Base-by-base conservation (phyloP, 768 basidiomycete genomes). In the Boletus insuetus region DNA sequence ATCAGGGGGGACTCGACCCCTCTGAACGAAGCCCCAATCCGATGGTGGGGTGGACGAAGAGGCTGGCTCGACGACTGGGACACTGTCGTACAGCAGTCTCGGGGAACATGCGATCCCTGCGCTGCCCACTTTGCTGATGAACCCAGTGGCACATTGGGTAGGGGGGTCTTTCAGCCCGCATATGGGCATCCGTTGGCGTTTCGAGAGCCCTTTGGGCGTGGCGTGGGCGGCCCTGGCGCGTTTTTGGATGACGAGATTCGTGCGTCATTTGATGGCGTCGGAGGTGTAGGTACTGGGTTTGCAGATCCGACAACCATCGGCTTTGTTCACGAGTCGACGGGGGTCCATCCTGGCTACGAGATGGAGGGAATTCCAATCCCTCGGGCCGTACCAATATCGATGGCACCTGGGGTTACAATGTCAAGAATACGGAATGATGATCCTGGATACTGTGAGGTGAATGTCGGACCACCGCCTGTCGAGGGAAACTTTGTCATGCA, bases 11-110 rank as follows among this genome's bases (percentile, higher is more conserved):
- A 51, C 5, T 56, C 54, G 20, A 58, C 62, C 0, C 60, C 64
- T 46, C 40, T 64, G 39, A 56, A 65, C n/a, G 58, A 54, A 43
- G 55, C 56, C 8, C 59, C 64, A 7, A n/a, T 50, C 32, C 58
- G 53, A 19, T 67, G 64, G 62, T 61, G 62, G 59, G 59, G 62
- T 16, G 59, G 62, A 45, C 45, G 31, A 39, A 37, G 47, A 14
- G 40, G 61, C 20, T 66, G 64, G 64, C 39, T 46, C 9, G 46
- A 63, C 13, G 64, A 66, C 37, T 66, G 64, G 64, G 55, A 55
- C 41, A 51, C 41, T 43, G 26, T n/a, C 19, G 13, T 22, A 5
- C 49, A 47, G 43, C 50, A 51, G 13, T 37, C 29, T 34, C 43
- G 29, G 45, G 39, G 48, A 29, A 10, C 24, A 22, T 42, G 16